Percentiles rank a stretch among this genome's conserved stretches.
Conservation (phyloP, 768 basidiomycete species). For the Termitomyces sp. region DNA sequence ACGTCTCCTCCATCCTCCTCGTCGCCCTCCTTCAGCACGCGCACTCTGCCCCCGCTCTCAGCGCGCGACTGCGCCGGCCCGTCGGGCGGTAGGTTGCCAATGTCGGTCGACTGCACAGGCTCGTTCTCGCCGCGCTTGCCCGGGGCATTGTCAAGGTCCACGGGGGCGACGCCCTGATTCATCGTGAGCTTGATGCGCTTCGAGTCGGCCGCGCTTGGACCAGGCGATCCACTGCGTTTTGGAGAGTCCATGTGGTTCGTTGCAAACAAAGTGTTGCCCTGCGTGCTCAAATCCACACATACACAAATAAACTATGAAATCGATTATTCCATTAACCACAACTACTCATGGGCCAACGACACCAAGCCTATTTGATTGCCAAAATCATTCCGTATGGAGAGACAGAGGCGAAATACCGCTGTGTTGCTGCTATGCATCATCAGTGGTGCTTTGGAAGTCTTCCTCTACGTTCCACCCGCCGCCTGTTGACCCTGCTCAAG, state of each 20-base stretch:
- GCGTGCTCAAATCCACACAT: slow-evolving; percentile 10
- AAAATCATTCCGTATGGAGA: slow-evolving; percentile 17
- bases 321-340: too few relatives aligned
- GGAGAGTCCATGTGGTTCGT: slow-evolving; percentile 49
- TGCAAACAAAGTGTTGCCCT: slow-evolving; percentile 10
- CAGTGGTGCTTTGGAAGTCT: slow-evolving; percentile 21
- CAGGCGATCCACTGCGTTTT: slow-evolving; percentile 58
- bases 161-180: slow-evolving; percentile 61
- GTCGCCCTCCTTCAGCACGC: slow-evolving; percentile 44
- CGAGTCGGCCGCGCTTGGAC: slow-evolving; percentile 42
- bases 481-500: slow-evolving; percentile 27
- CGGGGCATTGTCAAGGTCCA: slow-evolving; percentile 72
- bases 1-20: slow-evolving; percentile 71
- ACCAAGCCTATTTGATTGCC: slow-evolving; percentile 35
- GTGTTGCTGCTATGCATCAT: slow-evolving; percentile 24
- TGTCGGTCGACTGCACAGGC: slow-evolving; percentile 71
- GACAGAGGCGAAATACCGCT: slow-evolving; percentile 25
- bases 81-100: slow-evolving; percentile 64
- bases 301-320: background rate
- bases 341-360: slow-evolving; percentile 36
- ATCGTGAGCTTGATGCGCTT: slow-evolving; percentile 57
- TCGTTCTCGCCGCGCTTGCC: slow-evolving; percentile 90
- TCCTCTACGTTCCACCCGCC: slow-evolving; percentile 24
- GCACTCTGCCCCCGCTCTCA: slow-evolving; percentile 39
- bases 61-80: slow-evolving; percentile 29